phyloP scores from a whole-genome alignment of 1,139 yeast genomes.

The Meyerozyma smithsonii region DNA sequence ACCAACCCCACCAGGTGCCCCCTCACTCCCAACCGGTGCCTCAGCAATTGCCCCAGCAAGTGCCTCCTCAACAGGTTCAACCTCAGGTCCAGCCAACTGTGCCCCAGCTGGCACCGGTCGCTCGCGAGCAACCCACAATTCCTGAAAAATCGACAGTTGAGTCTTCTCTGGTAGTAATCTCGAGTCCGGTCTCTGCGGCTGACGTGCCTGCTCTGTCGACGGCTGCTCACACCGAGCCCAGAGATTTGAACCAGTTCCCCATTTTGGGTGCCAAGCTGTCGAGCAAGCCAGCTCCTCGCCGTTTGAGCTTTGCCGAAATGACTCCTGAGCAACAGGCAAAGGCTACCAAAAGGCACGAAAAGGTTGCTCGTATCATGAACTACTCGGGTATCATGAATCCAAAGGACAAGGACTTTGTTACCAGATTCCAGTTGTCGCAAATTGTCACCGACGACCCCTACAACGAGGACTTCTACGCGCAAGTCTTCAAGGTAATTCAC shows the following conservation, averaged over 20 bases:
- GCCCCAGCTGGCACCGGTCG: slow-evolving; percentile 9
- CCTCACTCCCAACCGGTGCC: slow-evolving; percentile 9
- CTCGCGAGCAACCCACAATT: slow-evolving; percentile 8
- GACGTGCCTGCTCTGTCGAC: background rate
- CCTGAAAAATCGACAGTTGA: slow-evolving; percentile 7
- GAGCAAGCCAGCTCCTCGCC: slow-evolving; percentile 5
- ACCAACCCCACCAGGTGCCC: slow-evolving; percentile 11
- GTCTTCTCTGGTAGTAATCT: background rate
- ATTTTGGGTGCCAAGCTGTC: slow-evolving; percentile 44
- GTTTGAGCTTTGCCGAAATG: slow-evolving; percentile 10
- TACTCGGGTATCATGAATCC: slow-evolving; percentile 96
- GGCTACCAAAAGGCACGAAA: slow-evolving; percentile 67
- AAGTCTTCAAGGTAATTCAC: slow-evolving; percentile 84
- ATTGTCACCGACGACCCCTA: slow-evolving; percentile 97
- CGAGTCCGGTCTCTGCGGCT: background rate
- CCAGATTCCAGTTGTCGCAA: slow-evolving; percentile 90
- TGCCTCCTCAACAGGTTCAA: slow-evolving; percentile 9
- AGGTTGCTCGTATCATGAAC: slow-evolving; percentile 72
- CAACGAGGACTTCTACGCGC: slow-evolving; percentile 94
- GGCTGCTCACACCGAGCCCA: slow-evolving; percentile 2
- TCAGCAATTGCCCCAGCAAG: slow-evolving; percentile 8
- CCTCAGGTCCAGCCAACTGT: slow-evolving; percentile 16
- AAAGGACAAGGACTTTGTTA: slow-evolving; percentile 91
- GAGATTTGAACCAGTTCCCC: slow-evolving; percentile 45
- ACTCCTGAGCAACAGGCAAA: slow-evolving; percentile 50